Evolutionary conservation across 805 yeast species (phyloP), one percentile per base, ranked within the genome.

Genomic region (Kodamaea leandrae): DNA sequence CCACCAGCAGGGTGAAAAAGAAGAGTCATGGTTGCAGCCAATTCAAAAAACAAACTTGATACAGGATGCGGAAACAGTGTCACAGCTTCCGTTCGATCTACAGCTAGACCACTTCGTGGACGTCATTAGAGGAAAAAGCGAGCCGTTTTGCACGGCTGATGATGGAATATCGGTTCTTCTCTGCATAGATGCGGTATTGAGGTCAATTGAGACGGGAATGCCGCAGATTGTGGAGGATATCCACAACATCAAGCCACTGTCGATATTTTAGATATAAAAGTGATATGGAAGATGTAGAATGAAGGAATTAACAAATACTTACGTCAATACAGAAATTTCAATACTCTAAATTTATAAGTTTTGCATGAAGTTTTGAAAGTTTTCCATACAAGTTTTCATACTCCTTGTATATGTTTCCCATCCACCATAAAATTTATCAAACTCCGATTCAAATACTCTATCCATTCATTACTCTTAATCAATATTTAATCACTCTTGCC

Each of bases 61-160:
- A 8, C 46, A 44, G 1, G 44, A 39, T 3, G 28, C 44, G 14
- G 24, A 10, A 13, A 24, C 30, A 5, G 39, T 41, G 42, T 14
- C 13, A 2, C n/a, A 21, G 10, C 36, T 20, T 40, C 72, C 73
- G 2, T 68, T 68, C 47, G 72, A 65, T 39, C 53, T 59, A 17
- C 73, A 68, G 42, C 49, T 68, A 37, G 59, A 61, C 33, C 72
- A 68, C 44, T 68, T 68, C 47, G 61, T 66, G 15, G 58, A 63
- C 35, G 49, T 67, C 34, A 55, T 67, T 19, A 50, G 47, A 12
- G 66, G 65, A 1, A 44, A 27, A 5, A 48, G 53, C n/a, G 61
- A 60, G 14, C 53, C 55, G 10, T 48, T 37, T 16, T 64, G 69
- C 37, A 46, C 64, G 2, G 67, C 66, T 1, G 57, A 54, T 36